Conservation (phyloP, 805 yeast species). For the Candida koratica region DNA sequence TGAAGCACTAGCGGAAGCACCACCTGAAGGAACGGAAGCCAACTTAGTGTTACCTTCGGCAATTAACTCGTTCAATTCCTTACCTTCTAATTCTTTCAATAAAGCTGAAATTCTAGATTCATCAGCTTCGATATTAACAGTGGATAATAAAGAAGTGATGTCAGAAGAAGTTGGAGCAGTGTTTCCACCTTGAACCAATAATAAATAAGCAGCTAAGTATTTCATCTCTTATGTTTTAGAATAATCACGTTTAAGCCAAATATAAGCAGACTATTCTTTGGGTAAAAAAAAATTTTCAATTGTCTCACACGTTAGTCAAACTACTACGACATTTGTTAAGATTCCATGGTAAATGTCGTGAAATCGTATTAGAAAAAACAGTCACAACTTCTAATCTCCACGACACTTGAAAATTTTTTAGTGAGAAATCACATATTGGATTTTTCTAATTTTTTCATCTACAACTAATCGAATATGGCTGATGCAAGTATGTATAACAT, state of each 20-base stretch:
- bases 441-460: constrained; percentile 7
- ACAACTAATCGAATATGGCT: constrained; percentile 25
- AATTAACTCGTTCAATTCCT: constrained; percentile 46
- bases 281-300: neutral
- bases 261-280: constrained; percentile 77
- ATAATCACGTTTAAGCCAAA: constrained; percentile 21
- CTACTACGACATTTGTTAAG: neutral
- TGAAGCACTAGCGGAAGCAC: constrained; percentile 39
- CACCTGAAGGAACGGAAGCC: constrained; percentile 68
- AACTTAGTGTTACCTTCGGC: constrained; percentile 95
- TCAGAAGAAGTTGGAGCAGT: constrained; percentile 42
- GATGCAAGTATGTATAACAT: constrained; percentile 31
- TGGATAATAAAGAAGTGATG: constrained; percentile 37
- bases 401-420: constrained; percentile 5
- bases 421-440: constrained; percentile 5
- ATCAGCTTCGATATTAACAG: constrained; percentile 58
- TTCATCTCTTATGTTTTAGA: constrained; percentile 23
- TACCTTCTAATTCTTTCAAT: constrained; percentile 47
- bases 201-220: constrained; percentile 47
- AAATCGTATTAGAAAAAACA: constrained; percentile 4
- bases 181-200: constrained; percentile 46
- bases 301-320: neutral
- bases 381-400: constrained; percentile 6
- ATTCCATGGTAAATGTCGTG: neutral
- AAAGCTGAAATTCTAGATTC: constrained; percentile 58